Evolutionary conservation across 306 rosid genomes (phyloP).

Genomic region (Casuarina glauca): DNA sequence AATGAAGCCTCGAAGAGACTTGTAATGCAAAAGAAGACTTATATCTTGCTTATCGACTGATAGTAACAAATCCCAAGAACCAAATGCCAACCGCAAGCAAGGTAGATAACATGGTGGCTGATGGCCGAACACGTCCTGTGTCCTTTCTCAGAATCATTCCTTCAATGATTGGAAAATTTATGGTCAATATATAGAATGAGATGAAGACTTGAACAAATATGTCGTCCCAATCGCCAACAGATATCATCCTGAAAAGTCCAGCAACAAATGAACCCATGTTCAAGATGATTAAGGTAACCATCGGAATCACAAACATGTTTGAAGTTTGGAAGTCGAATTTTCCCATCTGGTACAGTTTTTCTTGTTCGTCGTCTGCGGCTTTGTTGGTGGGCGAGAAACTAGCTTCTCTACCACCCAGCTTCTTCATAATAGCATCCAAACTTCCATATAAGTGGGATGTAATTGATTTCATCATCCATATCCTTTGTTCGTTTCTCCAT

Average conservation of each 20-base stretch:
- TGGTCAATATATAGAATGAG: constrained; percentile 19
- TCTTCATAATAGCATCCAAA: constrained; percentile 57
- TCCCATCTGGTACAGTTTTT: constrained; percentile 45
- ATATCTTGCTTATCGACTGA: too few relatives aligned
- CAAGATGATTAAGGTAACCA: constrained; percentile 41
- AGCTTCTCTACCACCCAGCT: constrained; percentile 47
- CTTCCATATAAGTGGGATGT: constrained; percentile 53
- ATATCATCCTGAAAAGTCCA: constrained; percentile 39
- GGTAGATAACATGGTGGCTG: constrained; percentile 15
- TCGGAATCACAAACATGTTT: constrained; percentile 50
- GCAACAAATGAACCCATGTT: constrained; percentile 44
- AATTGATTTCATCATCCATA: constrained; percentile 61
- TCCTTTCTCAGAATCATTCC: constrained; percentile 36
- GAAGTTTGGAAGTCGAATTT: constrained; percentile 57
- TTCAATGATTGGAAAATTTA: constrained; percentile 29
- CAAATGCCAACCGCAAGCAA: background rate
- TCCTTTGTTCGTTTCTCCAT: constrained; percentile 53
- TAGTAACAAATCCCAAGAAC: background rate
- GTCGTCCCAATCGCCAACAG: constrained; percentile 33
- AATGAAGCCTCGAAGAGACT: constrained; percentile 26
- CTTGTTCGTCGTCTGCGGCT: constrained; percentile 43
- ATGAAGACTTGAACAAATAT: constrained; percentile 38
- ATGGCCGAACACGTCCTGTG: constrained; percentile 22
- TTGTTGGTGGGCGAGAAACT: constrained; percentile 64
- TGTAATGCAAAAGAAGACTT: too few relatives aligned